A percentile compares a stretch with the other conserved stretches of the same genome.
These are phyloP conservation scores for Pseudogymnoascus sp. DNA, from an alignment of 2,329 filamentous ascomycete species.

Conservation along the genomic window DNA sequence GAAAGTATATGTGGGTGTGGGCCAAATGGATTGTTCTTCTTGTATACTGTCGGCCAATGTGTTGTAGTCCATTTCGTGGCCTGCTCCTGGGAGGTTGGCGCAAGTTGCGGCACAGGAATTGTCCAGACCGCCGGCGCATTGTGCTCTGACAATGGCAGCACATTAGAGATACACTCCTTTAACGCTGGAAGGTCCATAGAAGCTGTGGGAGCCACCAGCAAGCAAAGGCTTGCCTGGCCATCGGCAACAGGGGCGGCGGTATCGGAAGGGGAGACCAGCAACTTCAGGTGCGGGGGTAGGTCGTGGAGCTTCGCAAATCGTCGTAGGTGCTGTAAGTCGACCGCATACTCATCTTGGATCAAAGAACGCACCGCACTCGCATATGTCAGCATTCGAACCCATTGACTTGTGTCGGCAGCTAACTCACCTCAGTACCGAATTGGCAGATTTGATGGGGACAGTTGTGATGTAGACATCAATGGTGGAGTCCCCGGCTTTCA, in stretches of 20 bases:
- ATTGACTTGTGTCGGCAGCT: background rate
- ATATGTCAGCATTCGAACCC: conserved; percentile 9
- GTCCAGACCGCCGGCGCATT: conserved; percentile 49
- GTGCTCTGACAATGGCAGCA: conserved; percentile 21
- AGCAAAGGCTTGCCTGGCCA: conserved; percentile 35
- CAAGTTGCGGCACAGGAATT: conserved; percentile 63
- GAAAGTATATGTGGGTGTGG: conserved; percentile 71
- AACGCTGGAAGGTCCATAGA: conserved; percentile 43
- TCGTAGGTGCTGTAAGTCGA: conserved; percentile 64
- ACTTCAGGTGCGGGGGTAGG: conserved; percentile 43
- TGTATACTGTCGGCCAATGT: conserved; percentile 81
- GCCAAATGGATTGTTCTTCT: conserved; percentile 79
- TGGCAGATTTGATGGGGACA: conserved; percentile 64
- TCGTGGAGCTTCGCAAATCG: conserved; percentile 67
- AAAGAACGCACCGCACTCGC: conserved; percentile 48
- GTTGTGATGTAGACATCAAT: conserved; percentile 64
- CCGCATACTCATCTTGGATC: conserved; percentile 53
- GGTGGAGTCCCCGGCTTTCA: conserved; percentile 50
- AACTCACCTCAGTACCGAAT: conserved; percentile 63
- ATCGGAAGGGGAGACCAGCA: conserved; percentile 8
- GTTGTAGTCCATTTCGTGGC: conserved; percentile 65
- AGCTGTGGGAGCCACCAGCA: conserved; percentile 44
- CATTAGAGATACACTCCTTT: conserved; percentile 39
- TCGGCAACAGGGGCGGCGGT: background rate
- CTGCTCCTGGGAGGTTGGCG: conserved; percentile 69